Evolutionary conservation across 2,329 filamentous ascomycete species (phyloP), one percentile per base, ranked within the genome.

Genomic region (Colletotrichum acutatum): DNA sequence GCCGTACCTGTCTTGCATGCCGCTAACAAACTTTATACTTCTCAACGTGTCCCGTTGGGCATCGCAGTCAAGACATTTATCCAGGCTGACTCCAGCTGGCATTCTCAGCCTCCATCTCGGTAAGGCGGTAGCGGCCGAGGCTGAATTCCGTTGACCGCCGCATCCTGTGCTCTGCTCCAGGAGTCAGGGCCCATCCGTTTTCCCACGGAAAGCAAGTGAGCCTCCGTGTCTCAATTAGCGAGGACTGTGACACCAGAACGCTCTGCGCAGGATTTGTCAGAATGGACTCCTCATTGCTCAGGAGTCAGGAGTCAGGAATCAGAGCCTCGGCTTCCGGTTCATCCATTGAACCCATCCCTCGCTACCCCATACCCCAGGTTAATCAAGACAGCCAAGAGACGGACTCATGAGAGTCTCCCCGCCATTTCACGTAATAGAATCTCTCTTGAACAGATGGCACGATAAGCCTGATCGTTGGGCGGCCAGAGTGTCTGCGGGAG

Each of bases 301-400:
- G 16, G 37, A 42, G 5, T 42, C 37, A 42, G 16, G 37, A 42
- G 3, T 24, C 12, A 16, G 34, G 11, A n/a, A 1, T 16, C 14
- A 32, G 28, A 52, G 42, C 37, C 30, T 42, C 24, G 37, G 14
- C 37, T 19, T n/a, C 58, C 19, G 19, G 22, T 19, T 30, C 42
- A 11, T 24, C 26, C 19, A 7, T 22, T 46, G 37, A 12, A 19
- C 66, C 28, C 59, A 30, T 59, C 53, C 53, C 59, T 58, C 58
- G 52, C 16, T 54, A 42, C 53, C 59, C 66, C 68, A 54, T 68
- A 68, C 69, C 66, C 70, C 70, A 56, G 60, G 42, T n/a, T 34
- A n/a, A 49, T 49, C 42, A 49, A 49, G 42, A 49, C 42, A 49
- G 46, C 56, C 42, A 34, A 24, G 26, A 22, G 11, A 16, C n/a